phyloP scores from a whole-genome alignment of 2,329 filamentous ascomycete genomes.

The Trichophyton rubrum region DNA sequence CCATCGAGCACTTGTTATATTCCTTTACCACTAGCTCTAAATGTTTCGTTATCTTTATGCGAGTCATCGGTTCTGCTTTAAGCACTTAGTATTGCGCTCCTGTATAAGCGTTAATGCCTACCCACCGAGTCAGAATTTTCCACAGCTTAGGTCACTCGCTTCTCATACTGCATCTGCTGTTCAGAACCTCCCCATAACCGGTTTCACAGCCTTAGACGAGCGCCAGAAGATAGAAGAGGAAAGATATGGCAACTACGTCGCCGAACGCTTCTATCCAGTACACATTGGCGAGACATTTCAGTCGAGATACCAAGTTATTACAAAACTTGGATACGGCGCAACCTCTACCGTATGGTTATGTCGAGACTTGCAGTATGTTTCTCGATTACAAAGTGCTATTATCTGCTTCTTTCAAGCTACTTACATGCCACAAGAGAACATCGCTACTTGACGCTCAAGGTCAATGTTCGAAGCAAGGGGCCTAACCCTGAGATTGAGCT shows the following conservation, averaged over 20 bases:
- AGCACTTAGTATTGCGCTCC: background rate
- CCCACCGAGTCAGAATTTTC: background rate
- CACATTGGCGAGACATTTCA: slow-evolving; percentile 11
- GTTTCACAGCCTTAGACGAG: background rate
- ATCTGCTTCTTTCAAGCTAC: background rate
- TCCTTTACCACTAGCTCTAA: background rate
- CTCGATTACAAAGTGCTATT: background rate
- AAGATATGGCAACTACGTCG: slow-evolving; percentile 8
- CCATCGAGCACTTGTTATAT: too few species aligned
- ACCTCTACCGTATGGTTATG: slow-evolving; percentile 18
- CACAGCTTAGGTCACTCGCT: background rate
- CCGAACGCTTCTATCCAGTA: slow-evolving; percentile 12
- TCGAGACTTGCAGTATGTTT: slow-evolving; percentile 13
- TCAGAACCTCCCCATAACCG: background rate
- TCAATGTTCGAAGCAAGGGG: background rate
- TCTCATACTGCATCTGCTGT: background rate
- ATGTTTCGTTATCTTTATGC: background rate
- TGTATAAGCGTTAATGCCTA: background rate
- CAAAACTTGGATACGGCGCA: slow-evolving; percentile 17
- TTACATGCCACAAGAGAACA: slow-evolving; percentile 5
- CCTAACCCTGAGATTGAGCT: slow-evolving; percentile 3
- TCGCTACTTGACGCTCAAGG: slow-evolving; percentile 2
- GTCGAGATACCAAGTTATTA: slow-evolving; percentile 14
- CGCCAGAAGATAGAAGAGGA: slow-evolving; percentile 13
- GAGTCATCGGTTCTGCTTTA: background rate